Evolutionary conservation across 306 rosid genomes (phyloP), one percentile per base, ranked within the genome.

Genomic region (Quercus parvula): DNA sequence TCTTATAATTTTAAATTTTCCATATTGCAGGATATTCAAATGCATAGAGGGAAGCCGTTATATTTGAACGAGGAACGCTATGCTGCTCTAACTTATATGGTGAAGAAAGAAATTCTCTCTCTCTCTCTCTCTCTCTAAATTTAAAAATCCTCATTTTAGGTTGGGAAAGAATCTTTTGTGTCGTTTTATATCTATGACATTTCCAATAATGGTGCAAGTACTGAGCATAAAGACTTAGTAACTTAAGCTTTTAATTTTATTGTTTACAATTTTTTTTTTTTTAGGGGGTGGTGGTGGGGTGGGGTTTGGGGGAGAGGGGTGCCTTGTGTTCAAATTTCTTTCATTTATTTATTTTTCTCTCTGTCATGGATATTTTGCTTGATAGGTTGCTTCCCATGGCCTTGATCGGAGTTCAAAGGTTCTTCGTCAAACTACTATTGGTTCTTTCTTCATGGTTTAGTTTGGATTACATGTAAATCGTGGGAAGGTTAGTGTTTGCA

Each of bases 361-460:
- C 46, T 61, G 6, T 61, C 18, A 10, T 28, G 15, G 38, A 74
- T 9, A 44, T 31, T 79, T 71, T 77, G 68, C 44, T 17, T 77
- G 71, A 76, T 64, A 96, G 99, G 98, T 96, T 87, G 96, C 99
- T 81, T 96, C 96, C 79, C 99, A 96, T 82, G 99, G 99, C 77
- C 93, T 93, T 62, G 99, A 96, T 83, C 94, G 89, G 80, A 96
- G 93, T 87, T 89, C 99, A 62, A 93, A 87, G 90, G 99, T 96
- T 83, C 99, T 96, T 75, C 94, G 98, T 71, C 93, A 86, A 88
- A 96, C 99, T 67, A 93, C 97, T n/a, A 91, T 89, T 35, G 96
- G 93, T 63, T 82, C 98, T 73, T 75, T 91, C 87, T 96, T 93
- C 92, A 76, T 88, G 90, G 89, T 89, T 85, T 95, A 88, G 88